Base-by-base conservation (phyloP, 2,329 filamentous ascomycete genomes). In the Ophiostoma ulmi region DNA sequence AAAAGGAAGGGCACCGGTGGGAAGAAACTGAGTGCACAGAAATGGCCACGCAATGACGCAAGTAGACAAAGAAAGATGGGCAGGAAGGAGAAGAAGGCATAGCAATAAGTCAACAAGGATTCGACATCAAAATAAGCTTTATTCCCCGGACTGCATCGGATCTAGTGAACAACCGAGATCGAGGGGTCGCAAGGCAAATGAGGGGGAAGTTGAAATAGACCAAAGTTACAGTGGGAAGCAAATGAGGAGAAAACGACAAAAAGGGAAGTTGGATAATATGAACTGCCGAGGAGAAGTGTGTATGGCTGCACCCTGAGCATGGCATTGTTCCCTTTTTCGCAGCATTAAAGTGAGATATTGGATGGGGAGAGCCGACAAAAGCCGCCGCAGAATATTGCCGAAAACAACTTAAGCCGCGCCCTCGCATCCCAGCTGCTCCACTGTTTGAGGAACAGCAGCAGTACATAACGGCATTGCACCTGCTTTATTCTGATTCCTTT, bases 311-410 rank as follows among this genome's bases (percentile, higher is more conserved):
- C 52, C 52, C 22, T 58, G 3, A 14, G 26, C 22, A 58, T 26
- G 52, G 7, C 52, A 58, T 17, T 48, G 17, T 14, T 17, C 52
- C 31, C 31, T 31, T 58, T 58, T 14, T 58, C 52, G 52, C 52
- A 13, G 22, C 17, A 20, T 7, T 20, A 13, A 48, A n/a, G 20
- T 20, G 44, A 48, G 52, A 38, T 38, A 63, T 31, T 14, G 41
- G 48, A 41, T 55, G 52, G 64, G 11, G 10, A 31, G 61, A 70
- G 64, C 69, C 69, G 69, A 63, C 36, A 55, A 7, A 70, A 70
- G 13, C 69, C 69, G 69, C 22, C n/a, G 26, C 64, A 38, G 69
- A 67, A 70, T 36, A 31, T 10, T 35, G 41, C 69, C 69, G 63
- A 38, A 7, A 38, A 7, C 36, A 14, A 0, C 63, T 58, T 38